Evolutionary conservation across 768 basidiomycete genomes (phyloP), one percentile per base, ranked within the genome.

Genomic region (Ramaria sp.): DNA sequence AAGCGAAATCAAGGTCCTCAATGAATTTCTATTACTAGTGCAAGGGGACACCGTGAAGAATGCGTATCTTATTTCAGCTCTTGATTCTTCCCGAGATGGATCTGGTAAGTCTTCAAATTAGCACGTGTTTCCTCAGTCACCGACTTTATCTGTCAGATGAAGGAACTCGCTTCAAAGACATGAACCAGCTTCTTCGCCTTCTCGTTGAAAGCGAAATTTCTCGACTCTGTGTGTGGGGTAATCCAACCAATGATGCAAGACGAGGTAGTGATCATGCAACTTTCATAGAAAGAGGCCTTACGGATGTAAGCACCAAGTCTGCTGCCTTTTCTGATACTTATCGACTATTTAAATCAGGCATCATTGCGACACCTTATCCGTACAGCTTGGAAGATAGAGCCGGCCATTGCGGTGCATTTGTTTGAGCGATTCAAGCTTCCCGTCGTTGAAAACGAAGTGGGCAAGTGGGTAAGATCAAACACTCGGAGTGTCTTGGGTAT

Each of bases 181-280:
- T 87, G 4, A 86, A 86, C 57, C 76, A 79, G 19, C 84, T 95
- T 0, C 72, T 97, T n/a, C 78, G 84, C 20, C 70, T 95, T 7
- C 77, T 98, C 12, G 83, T 92, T 7, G 91, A 95, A 68, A 93
- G 91, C 65, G 96, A 99, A 67, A 83, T 97, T 43, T 82, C 78
- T 63, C 79, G 93, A 15, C 71, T 98, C 43, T 78, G 73, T 4
- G 93, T 98, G 7, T 98, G 96, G 96, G 75, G 75, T 45, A 98
- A 98, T 68, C 90, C 91, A 0, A 76, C 78, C 31, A 87, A 85
- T 59, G 94, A 96, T 60, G 63, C 75, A 4, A 82, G 78, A 62
- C 81, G 85, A 61, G 86, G 86, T 17, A 64, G 68, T 0, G 86
- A 91, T 65, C 73, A 85, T 45, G 63, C 77, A 39, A 77, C 76